phyloP scores from a whole-genome alignment of 2,329 filamentous ascomycete genomes.

The Colletotrichum incanum region DNA sequence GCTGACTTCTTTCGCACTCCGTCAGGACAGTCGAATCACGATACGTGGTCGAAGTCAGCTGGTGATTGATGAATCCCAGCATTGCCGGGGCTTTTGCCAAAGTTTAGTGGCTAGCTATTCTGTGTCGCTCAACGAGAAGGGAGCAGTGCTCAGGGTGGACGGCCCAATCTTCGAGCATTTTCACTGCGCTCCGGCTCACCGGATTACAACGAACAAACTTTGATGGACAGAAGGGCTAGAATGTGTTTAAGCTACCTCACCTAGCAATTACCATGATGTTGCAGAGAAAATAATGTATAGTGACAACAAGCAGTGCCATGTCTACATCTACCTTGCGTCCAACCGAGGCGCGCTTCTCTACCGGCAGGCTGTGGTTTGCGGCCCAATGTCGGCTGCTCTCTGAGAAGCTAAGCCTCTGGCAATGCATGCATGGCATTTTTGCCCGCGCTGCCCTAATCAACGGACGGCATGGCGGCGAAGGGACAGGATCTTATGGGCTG shows the following conservation, averaged over 20 bases:
- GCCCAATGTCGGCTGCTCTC: constrained; percentile 12
- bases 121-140: not conserved
- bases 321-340: not conserved
- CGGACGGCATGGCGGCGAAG: not conserved
- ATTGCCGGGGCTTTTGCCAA: not conserved
- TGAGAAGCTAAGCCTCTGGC: not conserved
- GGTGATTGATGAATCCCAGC: not conserved
- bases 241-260: not conserved
- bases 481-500: not conserved
- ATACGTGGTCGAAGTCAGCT: not conserved
- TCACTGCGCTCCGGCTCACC: not conserved
- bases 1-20: no score
- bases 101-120: not conserved
- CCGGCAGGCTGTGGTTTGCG: not conserved
- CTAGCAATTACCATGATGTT: not conserved
- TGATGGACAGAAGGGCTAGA: no score
- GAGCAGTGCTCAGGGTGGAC: no score
- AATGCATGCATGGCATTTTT: constrained; percentile 16
- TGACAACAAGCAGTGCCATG: not conserved
- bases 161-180: not conserved
- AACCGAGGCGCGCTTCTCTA: not conserved
- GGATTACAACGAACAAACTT: no score
- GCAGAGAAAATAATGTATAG: not conserved
- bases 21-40: not conserved
- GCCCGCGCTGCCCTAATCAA: constrained; percentile 2